Conservation (phyloP, 805 yeast species). For the Deakozyma indianensis region DNA sequence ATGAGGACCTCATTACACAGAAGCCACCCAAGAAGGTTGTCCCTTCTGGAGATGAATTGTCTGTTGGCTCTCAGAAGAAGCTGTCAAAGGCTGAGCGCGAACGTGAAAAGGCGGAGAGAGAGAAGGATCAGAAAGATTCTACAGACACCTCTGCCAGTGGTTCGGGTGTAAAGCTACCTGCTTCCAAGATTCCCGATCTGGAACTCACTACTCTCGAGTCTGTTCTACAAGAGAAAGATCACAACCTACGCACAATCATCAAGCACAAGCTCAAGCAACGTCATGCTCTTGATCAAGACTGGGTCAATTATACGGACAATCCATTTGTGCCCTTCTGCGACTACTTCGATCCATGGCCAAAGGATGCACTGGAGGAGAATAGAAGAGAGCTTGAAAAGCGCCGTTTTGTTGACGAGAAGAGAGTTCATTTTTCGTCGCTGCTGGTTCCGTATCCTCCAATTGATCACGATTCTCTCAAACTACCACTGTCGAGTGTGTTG, state of each 20-base stretch:
- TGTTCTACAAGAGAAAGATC: slow-evolving; percentile 59
- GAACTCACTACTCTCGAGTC: slow-evolving; percentile 72
- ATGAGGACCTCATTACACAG: slow-evolving; percentile 65
- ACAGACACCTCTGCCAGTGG: slow-evolving; percentile 8
- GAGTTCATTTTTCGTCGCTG: slow-evolving; percentile 70
- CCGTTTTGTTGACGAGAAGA: slow-evolving; percentile 37
- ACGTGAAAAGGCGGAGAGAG: slow-evolving; percentile 5
- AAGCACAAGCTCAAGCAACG: slow-evolving; percentile 66
- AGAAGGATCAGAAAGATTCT: slow-evolving; percentile 11
- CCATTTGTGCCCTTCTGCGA: slow-evolving; percentile 71
- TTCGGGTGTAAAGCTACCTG: slow-evolving; percentile 58
- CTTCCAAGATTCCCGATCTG: slow-evolving; percentile 86
- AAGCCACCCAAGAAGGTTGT: slow-evolving; percentile 38
- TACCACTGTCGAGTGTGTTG: slow-evolving; percentile 26
- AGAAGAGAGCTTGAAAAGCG: slow-evolving; percentile 10
- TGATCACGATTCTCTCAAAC: slow-evolving; percentile 5
- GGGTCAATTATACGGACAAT: slow-evolving; percentile 77
- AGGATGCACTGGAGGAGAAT: slow-evolving; percentile 4
- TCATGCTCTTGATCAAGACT: slow-evolving; percentile 52
- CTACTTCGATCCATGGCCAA: slow-evolving; percentile 36
- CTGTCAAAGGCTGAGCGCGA: slow-evolving; percentile 18
- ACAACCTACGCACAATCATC: slow-evolving; percentile 69
- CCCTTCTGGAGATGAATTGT: slow-evolving; percentile 8
- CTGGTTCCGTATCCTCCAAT: slow-evolving; percentile 24
- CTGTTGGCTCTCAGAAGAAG: slow-evolving; percentile 7